Base-by-base conservation (phyloP, 2,329 filamentous ascomycete genomes). In the Neurospora sp. region DNA sequence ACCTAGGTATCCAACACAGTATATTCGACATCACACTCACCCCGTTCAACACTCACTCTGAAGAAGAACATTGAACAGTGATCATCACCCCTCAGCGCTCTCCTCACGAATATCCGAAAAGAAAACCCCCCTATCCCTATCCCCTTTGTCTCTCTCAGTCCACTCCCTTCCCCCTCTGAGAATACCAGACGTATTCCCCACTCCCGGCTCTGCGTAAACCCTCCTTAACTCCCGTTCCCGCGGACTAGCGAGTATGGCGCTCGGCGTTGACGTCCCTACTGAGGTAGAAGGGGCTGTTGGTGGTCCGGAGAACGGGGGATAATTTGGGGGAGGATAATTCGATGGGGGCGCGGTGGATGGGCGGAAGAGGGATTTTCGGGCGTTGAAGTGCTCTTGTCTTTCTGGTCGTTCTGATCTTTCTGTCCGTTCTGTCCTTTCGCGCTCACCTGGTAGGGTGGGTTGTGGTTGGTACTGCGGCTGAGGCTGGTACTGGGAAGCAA, bases 21-120 rank as follows among this genome's bases (percentile, higher is more conserved):
- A 43, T 43, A 2, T n/a, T n/a, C 42, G 8, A 10, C n/a, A 43
- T 43, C 42, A 10, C 40, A 19, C 17, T 19, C 19, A 19, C 9
- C n/a, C n/a, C 8, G 4, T 19, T 19, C 9, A 19, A 43, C 40
- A 42, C 1, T 19, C 38, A 43, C 40, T 4, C 40, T 4, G n/a
- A 19, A 43, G 42, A 43, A 13, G 11, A 8, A 5, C 9, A 43
- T 1, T 36, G 33, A 33, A 33, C 33, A 33, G 33, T 33, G 33
- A 33, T 6, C 33, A 40, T 39, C 15, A 36, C 23, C 66, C 36
- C 52, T 72, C 71, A 4, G 67, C 70, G 13, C 71, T 71, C 36
- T 75, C 74, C 70, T 77, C 76, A 11, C 62, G 70, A 4, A 76
- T 76, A 69, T 76, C 74, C 6, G 70, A 70, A 72, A 77, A 76